Percentiles rank a stretch among this genome's conserved stretches.
Conservation (phyloP, 2,329 filamentous ascomycete genomes). For the Monascus ruber region DNA sequence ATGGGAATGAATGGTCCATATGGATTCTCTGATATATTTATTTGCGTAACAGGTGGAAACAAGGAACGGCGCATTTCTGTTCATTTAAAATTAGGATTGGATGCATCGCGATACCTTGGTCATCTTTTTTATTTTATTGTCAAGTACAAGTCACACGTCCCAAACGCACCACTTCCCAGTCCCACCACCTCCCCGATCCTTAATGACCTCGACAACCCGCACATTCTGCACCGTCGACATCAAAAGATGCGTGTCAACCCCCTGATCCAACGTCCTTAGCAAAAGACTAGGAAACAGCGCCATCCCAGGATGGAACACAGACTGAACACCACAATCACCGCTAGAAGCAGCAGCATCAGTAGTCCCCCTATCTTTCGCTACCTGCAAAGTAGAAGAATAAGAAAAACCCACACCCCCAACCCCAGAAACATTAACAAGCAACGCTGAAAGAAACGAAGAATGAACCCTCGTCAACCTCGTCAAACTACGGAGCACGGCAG, state of each 20-base stretch:
- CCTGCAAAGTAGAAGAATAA: neutral
- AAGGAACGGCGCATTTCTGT: too few species aligned
- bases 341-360: neutral
- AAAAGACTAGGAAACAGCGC: conserved; percentile 19
- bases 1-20: too few species aligned
- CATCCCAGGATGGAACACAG: conserved; percentile 13
- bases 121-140: conserved; percentile 4
- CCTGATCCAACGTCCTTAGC: conserved; percentile 26
- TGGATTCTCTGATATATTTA: too few species aligned
- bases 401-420: conserved; percentile 10
- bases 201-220: conserved; percentile 27
- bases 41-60: too few species aligned
- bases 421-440: conserved; percentile 27
- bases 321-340: conserved; percentile 13
- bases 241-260: conserved; percentile 29
- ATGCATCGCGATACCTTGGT: neutral
- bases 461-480: conserved; percentile 22
- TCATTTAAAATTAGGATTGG: too few species aligned
- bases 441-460: conserved; percentile 16
- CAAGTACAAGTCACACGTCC: conserved; percentile 2
- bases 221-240: conserved; percentile 16
- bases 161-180: conserved; percentile 28
- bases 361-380: neutral
- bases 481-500: conserved; percentile 20
- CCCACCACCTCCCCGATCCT: conserved; percentile 24